A percentile compares a stretch with the other conserved stretches of the same genome.
These are phyloP conservation scores for Typha latifolia DNA, from an alignment of 176 grass and related monocot genomes.

Conservation along the genomic window DNA sequence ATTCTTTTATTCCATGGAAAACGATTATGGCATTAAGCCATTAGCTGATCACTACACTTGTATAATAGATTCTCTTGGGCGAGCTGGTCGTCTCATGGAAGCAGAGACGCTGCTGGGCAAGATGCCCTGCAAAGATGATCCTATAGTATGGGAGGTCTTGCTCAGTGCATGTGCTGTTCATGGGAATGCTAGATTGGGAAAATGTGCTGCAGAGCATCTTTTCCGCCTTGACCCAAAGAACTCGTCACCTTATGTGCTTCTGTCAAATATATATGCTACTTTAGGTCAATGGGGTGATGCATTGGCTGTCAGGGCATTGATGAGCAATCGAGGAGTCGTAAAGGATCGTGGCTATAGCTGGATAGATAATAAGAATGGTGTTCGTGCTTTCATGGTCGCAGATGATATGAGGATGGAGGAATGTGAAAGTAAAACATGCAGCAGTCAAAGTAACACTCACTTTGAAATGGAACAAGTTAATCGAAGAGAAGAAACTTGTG, in stretches of 20 bases:
- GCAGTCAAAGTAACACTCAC: neutral
- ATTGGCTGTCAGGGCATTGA: constrained; percentile 50
- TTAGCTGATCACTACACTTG: constrained; percentile 76
- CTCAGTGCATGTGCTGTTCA: constrained; percentile 76
- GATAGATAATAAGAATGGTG: constrained; percentile 60
- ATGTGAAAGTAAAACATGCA: constrained; percentile 16
- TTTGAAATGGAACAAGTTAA: constrained; percentile 16
- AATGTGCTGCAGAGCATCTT: constrained; percentile 49
- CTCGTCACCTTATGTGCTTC: constrained; percentile 69
- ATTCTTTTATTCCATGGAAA: constrained; percentile 63
- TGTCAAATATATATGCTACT: constrained; percentile 87
- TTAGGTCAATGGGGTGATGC: constrained; percentile 62
- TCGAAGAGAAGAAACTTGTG: constrained; percentile 12
- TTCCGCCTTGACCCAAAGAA: constrained; percentile 64
- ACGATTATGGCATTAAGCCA: constrained; percentile 41
- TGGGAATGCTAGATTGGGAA: constrained; percentile 55
- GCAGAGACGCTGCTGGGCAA: constrained; percentile 41
- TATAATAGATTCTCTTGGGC: constrained; percentile 68
- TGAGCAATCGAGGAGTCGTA: constrained; percentile 53
- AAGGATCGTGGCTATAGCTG: constrained; percentile 73
- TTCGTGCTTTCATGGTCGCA: constrained; percentile 51
- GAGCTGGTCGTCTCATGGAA: constrained; percentile 61
- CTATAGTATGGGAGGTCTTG: constrained; percentile 74
- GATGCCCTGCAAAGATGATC: constrained; percentile 63
- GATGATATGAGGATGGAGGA: constrained; percentile 36